These are phyloP conservation scores for Steccherinum ochraceum DNA, from an alignment of 768 basidiomycete species.

Conservation along the genomic window DNA sequence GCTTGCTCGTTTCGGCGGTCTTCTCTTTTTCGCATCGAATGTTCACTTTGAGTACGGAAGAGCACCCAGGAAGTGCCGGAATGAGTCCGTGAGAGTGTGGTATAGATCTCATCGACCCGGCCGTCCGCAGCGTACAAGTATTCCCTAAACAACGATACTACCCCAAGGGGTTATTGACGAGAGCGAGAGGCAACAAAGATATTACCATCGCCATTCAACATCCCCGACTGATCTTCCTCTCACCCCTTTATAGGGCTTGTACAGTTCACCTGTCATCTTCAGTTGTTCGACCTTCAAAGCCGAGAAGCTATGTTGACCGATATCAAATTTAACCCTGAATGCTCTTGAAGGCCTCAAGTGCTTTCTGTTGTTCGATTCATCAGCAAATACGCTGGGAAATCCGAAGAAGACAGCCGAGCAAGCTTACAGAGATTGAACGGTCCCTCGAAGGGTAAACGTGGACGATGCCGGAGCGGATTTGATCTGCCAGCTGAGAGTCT, in stretches of 20 bases:
- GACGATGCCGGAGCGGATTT: slow-evolving; percentile 54
- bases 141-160: too few relatives aligned
- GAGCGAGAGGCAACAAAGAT: background rate
- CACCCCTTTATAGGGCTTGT: slow-evolving; percentile 92
- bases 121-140: too few relatives aligned
- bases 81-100: too few relatives aligned
- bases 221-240: slow-evolving; percentile 60
- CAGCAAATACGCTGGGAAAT: too few relatives aligned
- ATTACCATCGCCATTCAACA: slow-evolving; percentile 52
- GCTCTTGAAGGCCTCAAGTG: slow-evolving; percentile 66
- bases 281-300: slow-evolving; percentile 82
- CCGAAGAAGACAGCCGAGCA: background rate
- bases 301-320: slow-evolving; percentile 67
- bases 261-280: slow-evolving; percentile 69
- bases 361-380: slow-evolving; percentile 35
- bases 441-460: slow-evolving; percentile 71
- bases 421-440: slow-evolving; percentile 63
- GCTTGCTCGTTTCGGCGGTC: too few relatives aligned
- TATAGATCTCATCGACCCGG: too few relatives aligned
- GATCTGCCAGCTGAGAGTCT: slow-evolving; percentile 81
- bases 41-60: background rate
- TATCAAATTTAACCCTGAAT: slow-evolving; percentile 64
- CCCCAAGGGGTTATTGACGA: too few relatives aligned
- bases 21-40: background rate
- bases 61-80: too few relatives aligned